Conservation (phyloP, 768 basidiomycete species). For the Hortiboletus campestris region DNA sequence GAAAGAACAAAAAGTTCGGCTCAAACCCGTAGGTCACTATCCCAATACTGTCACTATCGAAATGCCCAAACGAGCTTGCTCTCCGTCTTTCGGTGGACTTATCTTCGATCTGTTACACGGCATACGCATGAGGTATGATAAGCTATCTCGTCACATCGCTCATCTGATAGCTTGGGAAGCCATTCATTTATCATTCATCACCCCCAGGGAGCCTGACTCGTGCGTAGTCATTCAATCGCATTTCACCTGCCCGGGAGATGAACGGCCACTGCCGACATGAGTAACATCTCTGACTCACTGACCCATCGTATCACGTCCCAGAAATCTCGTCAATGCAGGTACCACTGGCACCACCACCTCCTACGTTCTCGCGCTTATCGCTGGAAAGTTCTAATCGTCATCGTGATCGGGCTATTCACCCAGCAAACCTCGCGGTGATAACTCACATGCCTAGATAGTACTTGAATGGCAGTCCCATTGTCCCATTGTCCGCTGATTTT, state of each 20-base stretch:
- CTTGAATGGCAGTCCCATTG: slow-evolving; percentile 12
- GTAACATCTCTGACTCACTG: slow-evolving; percentile 1
- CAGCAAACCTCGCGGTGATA: slow-evolving; percentile 2
- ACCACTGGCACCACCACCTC: not conserved
- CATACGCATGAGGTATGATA: slow-evolving; percentile 11
- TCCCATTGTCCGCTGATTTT: slow-evolving; percentile 25
- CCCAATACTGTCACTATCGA: slow-evolving; percentile 4
- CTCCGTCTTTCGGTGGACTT: not conserved
- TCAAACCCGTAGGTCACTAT: not conserved
- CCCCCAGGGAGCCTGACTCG: slow-evolving; percentile 7
- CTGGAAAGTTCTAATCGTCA: not conserved
- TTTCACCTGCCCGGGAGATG: slow-evolving; percentile 1
- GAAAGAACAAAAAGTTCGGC: slow-evolving; percentile 2
- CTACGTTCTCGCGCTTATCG: slow-evolving; percentile 1
- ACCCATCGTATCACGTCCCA: not conserved
- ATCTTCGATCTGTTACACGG: not conserved
- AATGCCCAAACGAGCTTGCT: not conserved
- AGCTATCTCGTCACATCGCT: slow-evolving; percentile 17
- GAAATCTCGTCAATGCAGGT: not conserved
- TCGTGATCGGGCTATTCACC: not conserved
- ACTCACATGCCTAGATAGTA: slow-evolving; percentile 12
- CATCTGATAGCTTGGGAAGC: slow-evolving; percentile 15
- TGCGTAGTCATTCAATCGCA: slow-evolving; percentile 10
- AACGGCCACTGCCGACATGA: slow-evolving; percentile 8
- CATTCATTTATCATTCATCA: slow-evolving; percentile 6